Evolutionary conservation across 129 eudicot species (phyloP), one percentile per base, ranked within the genome.

Genomic region (Mikania micrantha): DNA sequence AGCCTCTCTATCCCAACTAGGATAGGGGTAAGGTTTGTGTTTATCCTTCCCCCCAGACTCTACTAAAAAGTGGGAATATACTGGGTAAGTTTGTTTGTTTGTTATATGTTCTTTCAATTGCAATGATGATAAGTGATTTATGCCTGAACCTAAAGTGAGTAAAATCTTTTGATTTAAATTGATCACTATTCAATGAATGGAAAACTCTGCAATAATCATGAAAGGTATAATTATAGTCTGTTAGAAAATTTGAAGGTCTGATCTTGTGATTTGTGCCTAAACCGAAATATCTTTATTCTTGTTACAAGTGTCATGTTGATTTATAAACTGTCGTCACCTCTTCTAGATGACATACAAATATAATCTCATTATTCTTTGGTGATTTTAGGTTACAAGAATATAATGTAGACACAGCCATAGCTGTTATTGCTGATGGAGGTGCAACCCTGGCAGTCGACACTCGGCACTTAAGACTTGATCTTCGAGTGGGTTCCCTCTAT

Each of bases 351-450:
- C n/a, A n/a, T 19, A 41, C 70, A 25, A 41, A 25, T 17, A 42
- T 31, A n/a, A n/a, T n/a, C 24, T 59, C 15, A 2, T 31, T 59
- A 17, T 70, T 60, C 22, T 78, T 88, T 47, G 63, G 2, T 25
- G 40, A 49, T 54, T 64, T 38, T 76, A 92, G 98, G 92, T 74
- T 92, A 38, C 87, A 81, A 78, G 91, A 82, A 20, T 86, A 81
- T 71, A 67, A 75, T 66, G 86, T 86, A 52, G 96, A 84, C 76
- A 82, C 81, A 2, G 87, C 91, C 38, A 69, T 82, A 38, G 95
- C 91, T 71, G 49, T 86, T 57, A 78, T 92, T 60, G 83, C 77
- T 65, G 96, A 92, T 78, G 91, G 87, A 73, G 80, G 70, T 82
- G 81, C 86, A 45, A 80, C 87, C 58, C 77, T 92, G 58, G 83